Evolutionary conservation across 768 basidiomycete genomes (phyloP).

Genomic region (Termitomyces sp.): DNA sequence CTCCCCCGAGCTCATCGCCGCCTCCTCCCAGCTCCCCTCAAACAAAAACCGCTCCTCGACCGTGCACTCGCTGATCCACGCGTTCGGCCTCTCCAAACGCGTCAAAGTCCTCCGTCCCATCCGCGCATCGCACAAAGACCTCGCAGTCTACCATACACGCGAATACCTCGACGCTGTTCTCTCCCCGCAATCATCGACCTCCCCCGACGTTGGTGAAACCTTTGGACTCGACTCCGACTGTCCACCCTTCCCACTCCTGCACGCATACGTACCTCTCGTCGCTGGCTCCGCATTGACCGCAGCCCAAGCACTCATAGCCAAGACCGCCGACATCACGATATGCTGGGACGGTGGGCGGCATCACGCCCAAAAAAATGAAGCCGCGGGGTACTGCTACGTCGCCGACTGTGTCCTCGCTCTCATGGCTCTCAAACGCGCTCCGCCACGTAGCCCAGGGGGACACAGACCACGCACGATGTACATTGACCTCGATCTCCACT

Average conservation of each 20-base stretch:
- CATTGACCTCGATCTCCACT: constrained; percentile 89
- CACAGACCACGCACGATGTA: constrained; percentile 72
- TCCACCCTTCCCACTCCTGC: constrained; percentile 64
- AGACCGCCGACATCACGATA: constrained; percentile 55
- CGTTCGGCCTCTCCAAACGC: constrained; percentile 36
- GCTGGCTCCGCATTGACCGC: constrained; percentile 80
- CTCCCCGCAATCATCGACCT: constrained; percentile 9
- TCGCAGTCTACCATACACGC: constrained; percentile 63
- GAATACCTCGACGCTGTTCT: constrained; percentile 63
- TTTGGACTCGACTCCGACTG: constrained; percentile 52
- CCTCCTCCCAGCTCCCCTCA: constrained; percentile 56
- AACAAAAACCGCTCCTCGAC: constrained; percentile 60
- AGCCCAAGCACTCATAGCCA: constrained; percentile 48
- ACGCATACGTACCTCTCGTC: constrained; percentile 62
- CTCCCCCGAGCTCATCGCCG: constrained; percentile 54
- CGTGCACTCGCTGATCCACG: constrained; percentile 57
- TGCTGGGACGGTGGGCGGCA: constrained; percentile 95
- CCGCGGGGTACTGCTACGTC: constrained; percentile 93
- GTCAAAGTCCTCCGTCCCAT: constrained; percentile 46
- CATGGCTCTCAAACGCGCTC: constrained; percentile 51
- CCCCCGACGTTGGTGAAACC: constrained; percentile 21
- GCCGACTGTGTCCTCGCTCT: constrained; percentile 84
- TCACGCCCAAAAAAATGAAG: constrained; percentile 72
- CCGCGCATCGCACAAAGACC: constrained; percentile 49
- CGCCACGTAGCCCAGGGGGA: constrained; percentile 5